Evolutionary conservation across 208 protist genomes (phyloP), one percentile per base, ranked within the genome.

Genomic region (Acanthamoeba culbertsoni): DNA sequence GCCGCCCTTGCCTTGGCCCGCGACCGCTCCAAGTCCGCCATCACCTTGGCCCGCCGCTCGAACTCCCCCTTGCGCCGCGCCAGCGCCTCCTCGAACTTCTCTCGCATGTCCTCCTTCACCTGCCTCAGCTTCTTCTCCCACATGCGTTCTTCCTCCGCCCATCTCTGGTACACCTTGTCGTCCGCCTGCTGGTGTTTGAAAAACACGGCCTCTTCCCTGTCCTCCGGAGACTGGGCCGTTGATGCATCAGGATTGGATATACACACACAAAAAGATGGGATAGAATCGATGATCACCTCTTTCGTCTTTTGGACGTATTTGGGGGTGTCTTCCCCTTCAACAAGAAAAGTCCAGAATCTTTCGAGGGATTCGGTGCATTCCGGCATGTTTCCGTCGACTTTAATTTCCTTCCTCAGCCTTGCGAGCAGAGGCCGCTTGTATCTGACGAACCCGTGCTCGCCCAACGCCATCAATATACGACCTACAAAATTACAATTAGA

Each of bases 341-440:
- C 79, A 18, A 88, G 79, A 48, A 88, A 88, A 16, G 43, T 88
- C 79, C 79, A 88, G 51, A 88, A 88, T 48, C 62, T 88, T 16
- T 57, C 51, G 14, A 88, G 79, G 18, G 79, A 88, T 33, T 88
- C 79, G 0, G 16, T 28, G 37, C 79, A 88, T 40, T 88, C 48
- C 18, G 43, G 79, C 79, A 88, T 55, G 4, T 88, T 14, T 42
- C 79, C 79, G 28, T 88, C 33, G 7, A 63, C 79, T 35, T 37
- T 62, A 28, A 88, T 88, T 33, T 88, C 79, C 79, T 55, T 35
- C 33, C 26, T 18, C 26, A 88, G 79, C 43, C 62, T 55, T 26
- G n/a, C 79, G 31, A 88, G 31, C 1, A 88, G 18, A 0, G 42
- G 14, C n/a, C 20, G 40, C 33, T 88, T 88, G 79, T 88, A 88